Conservation (phyloP, 2,329 filamentous ascomycete species). For the Aspergillus japonicus region DNA sequence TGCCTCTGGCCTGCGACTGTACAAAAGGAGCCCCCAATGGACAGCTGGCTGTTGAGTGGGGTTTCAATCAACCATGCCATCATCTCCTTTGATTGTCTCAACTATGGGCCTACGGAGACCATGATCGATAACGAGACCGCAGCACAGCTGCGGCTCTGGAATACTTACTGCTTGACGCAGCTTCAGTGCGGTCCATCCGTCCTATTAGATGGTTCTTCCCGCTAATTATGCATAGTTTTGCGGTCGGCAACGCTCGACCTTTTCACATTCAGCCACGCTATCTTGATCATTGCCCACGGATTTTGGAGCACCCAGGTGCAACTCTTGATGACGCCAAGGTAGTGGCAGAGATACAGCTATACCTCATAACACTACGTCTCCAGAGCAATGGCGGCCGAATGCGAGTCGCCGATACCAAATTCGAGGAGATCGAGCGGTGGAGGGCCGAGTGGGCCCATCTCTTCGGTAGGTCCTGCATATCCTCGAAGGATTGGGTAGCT, state of each 20-base stretch:
- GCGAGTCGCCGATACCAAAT: constrained; percentile 27
- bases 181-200: constrained; percentile 27
- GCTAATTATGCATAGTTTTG: constrained; percentile 23
- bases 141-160: constrained; percentile 34
- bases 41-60: constrained; percentile 38
- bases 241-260: constrained; percentile 32
- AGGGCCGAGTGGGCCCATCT: constrained; percentile 37
- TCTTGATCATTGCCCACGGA: constrained; percentile 31
- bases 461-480: constrained; percentile 22
- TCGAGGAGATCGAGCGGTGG: constrained; percentile 36
- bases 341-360: constrained; percentile 35
- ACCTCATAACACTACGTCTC: constrained; percentile 29
- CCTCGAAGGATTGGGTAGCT: neutral
- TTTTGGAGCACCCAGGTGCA: constrained; percentile 31
- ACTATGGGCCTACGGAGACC: constrained; percentile 21
- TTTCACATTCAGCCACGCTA: constrained; percentile 31
- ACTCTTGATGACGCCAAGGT: constrained; percentile 32
- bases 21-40: constrained; percentile 35
- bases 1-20: constrained; percentile 34
- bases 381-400: constrained; percentile 28
- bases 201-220: neutral
- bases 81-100: constrained; percentile 23
- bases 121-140: constrained; percentile 31
- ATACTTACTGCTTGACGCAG: constrained; percentile 34
- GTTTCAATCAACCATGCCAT: constrained; percentile 37